Evolutionary conservation across 257 asterid species (phyloP), one percentile per base, ranked within the genome.

Genomic region (Nicotiana tabacum): DNA sequence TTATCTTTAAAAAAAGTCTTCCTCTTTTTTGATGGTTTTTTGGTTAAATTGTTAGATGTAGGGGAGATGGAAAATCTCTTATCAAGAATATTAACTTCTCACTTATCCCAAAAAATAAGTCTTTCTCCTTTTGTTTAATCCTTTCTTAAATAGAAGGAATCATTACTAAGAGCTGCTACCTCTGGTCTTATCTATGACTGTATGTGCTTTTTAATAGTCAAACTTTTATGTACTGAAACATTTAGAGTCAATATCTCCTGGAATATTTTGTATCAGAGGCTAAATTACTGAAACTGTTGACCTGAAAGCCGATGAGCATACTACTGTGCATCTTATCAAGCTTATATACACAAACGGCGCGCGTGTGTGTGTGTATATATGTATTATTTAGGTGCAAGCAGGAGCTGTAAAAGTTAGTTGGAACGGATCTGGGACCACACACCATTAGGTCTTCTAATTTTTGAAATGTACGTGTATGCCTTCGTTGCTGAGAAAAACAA

Each of bases 251-350:
- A 21, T 18, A 72, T 72, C 58, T 43, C 78, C 13, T 21, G 37
- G 78, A 72, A 72, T 72, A 72, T 43, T 43, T 46, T 11, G 7
- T 72, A 3, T 72, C 60, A 72, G 60, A 72, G 13, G 13, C 37
- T 43, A 72, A 72, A 72, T 72, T 43, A 43, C 60, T 72, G 78
- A 72, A 43, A n/a, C 37, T 72, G 78, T 72, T 72, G 60, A 43
- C 78, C 58, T 70, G 11, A 39, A 70, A 70, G 35, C 13, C 0
- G 6, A 70, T 1, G 60, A 12, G 37, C 37, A 72, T 70, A 12
- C 35, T 21, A 70, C 56, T 43, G 57, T 69, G 58, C 78, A 21
- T 70, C n/a, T 70, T 70, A 5, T 70, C 48, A 21, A 70, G 8
- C 58, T 43, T 27, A n/a, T n/a, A 70, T 18, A 70, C 55, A 11